A percentile compares a stretch with the other conserved stretches of the same genome.
Evolutionary conservation across 495 filamentous ascomycete species (phyloP).

Genomic region (Penicillium arizonense): DNA sequence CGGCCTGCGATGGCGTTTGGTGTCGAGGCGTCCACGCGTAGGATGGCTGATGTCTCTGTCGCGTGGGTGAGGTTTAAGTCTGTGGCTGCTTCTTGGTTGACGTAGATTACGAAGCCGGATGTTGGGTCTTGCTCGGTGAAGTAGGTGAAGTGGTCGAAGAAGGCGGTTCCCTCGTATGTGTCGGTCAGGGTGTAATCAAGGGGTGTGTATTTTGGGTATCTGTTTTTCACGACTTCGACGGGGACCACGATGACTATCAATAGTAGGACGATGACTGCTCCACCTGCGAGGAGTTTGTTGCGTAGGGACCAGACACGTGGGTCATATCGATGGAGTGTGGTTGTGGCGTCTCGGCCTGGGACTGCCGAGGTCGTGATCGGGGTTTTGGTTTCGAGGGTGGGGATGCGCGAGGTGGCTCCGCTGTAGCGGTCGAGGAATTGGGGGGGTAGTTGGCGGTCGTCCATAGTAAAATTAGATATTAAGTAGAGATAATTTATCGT

Average conservation of each 20-base stretch:
- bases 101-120: conserved; percentile 51
- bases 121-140: conserved; percentile 52
- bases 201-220: conserved; percentile 53
- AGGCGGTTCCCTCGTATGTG: conserved; percentile 44
- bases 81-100: conserved; percentile 21
- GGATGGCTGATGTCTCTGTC: conserved; percentile 43
- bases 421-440: conserved; percentile 24
- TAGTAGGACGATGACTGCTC: conserved; percentile 38
- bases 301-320: conserved; percentile 50
- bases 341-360: not conserved
- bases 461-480: conserved; percentile 13
- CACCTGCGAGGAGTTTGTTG: conserved; percentile 37
- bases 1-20: conserved; percentile 43
- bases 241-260: conserved; percentile 55
- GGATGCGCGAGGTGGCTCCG: conserved; percentile 16
- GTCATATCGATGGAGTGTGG: conserved; percentile 37
- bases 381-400: conserved; percentile 18
- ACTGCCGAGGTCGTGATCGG: conserved; percentile 1
- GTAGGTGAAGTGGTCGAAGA: conserved; percentile 55
- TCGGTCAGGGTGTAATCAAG: conserved; percentile 52
- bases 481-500: not conserved
- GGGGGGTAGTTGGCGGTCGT: conserved; percentile 15
- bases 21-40: conserved; percentile 52
- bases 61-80: conserved; percentile 52
- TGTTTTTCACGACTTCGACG: conserved; percentile 45